A percentile compares a stretch with the other conserved stretches of the same genome.
Evolutionary conservation across 768 basidiomycete species (phyloP).

Genomic region (Suillus variegatus): DNA sequence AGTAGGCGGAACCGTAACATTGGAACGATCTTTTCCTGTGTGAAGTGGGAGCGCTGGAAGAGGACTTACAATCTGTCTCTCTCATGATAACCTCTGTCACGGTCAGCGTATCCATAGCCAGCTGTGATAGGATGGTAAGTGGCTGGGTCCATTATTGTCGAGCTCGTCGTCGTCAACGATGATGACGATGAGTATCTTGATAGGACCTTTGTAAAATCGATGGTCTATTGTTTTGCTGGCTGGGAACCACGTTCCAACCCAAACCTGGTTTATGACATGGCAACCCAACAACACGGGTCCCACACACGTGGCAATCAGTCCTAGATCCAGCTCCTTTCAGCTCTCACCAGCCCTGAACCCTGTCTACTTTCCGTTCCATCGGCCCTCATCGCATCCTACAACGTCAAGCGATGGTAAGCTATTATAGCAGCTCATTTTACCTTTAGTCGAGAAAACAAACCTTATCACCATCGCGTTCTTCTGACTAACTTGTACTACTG

Average conservation of each 20-base stretch:
- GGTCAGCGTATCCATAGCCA: constrained; percentile 14
- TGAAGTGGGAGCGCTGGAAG: constrained; percentile 17
- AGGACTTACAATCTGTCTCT: constrained; percentile 40
- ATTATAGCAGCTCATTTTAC: background rate
- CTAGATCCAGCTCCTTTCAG: constrained; percentile 2
- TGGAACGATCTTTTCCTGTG: constrained; percentile 15
- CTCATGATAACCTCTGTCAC: constrained; percentile 30
- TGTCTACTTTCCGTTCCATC: background rate
- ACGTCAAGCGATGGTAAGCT: background rate
- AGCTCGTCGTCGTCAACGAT: constrained; percentile 6
- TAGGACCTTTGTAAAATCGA: constrained; percentile 7
- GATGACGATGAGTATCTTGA: constrained; percentile 7
- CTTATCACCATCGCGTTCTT: background rate
- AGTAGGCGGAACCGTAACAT: constrained; percentile 15
- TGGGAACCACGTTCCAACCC: constrained; percentile 9
- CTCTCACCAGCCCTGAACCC: background rate
- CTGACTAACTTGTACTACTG: background rate
- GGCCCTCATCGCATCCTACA: background rate
- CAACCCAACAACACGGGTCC: constrained; percentile 10
- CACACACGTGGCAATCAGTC: constrained; percentile 10
- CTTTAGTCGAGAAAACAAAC: background rate
- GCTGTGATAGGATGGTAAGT: background rate
- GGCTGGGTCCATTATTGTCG: background rate
- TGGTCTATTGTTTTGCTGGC: constrained; percentile 10
- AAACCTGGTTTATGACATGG: constrained; percentile 10